Evolutionary conservation across 1,284 basidiomycete genomes (phyloP).

Genomic region (Fereydounia khargensis): DNA sequence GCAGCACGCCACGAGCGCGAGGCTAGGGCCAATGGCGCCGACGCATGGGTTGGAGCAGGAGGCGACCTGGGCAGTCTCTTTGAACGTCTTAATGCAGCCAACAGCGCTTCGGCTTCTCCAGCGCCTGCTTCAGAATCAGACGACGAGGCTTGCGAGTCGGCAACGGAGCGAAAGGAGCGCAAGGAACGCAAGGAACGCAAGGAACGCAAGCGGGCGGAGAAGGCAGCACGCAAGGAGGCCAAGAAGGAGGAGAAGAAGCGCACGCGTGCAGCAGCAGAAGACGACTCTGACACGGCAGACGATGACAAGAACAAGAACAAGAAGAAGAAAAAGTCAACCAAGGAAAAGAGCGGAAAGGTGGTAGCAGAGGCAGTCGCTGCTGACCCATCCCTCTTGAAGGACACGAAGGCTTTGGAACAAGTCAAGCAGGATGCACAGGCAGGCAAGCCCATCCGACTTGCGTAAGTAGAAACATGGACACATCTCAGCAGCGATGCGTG

Average conservation of each 20-base stretch:
- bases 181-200: constrained; percentile 10
- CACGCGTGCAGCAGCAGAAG: constrained; percentile 7
- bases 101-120: constrained; percentile 20
- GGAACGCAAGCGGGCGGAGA: neutral
- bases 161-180: constrained; percentile 17
- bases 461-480: too few relatives aligned
- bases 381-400: constrained; percentile 7
- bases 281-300: constrained; percentile 2
- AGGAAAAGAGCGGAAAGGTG: constrained; percentile 8
- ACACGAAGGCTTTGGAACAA: constrained; percentile 13
- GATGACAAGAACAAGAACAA: constrained; percentile 9
- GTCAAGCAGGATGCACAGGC: constrained; percentile 20
- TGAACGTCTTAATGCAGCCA: constrained; percentile 53
- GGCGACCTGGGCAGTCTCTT: constrained; percentile 52
- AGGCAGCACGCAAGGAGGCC: constrained; percentile 1
- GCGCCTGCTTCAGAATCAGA: constrained; percentile 7
- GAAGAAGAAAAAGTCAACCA: constrained; percentile 19
- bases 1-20: constrained; percentile 50
- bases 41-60: constrained; percentile 51
- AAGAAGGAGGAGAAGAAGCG: constrained; percentile 23
- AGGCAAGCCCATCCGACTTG: constrained; percentile 16
- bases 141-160: too few relatives aligned
- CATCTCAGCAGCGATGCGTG: too few relatives aligned
- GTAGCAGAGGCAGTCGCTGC: constrained; percentile 10
- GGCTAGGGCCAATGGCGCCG: constrained; percentile 40